Evolutionary conservation across 106 monocot genomes (phyloP).

Genomic region (Gastrodia elata): DNA sequence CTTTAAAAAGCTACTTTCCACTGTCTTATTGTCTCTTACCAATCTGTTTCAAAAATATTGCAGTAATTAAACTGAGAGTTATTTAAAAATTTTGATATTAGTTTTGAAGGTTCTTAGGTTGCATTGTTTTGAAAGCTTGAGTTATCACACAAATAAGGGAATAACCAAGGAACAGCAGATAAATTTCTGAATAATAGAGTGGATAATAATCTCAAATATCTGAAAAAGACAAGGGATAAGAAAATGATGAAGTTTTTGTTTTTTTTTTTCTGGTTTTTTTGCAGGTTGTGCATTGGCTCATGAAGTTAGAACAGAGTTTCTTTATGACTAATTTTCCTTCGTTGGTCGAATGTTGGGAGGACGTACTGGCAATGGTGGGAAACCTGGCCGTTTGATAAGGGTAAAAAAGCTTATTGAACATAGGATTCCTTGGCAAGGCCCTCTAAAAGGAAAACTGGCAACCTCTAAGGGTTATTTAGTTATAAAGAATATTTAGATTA

Average conservation of each 20-base stretch:
- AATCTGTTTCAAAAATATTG: not conserved
- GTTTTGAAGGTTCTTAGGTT: not conserved
- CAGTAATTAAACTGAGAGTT: too few relatives aligned
- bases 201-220: not conserved
- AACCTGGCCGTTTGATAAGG: not conserved
- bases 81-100: too few relatives aligned
- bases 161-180: not conserved
- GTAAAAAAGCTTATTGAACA: not conserved
- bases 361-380: not conserved
- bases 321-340: not conserved
- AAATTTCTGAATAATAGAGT: not conserved
- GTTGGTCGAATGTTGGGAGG: not conserved
- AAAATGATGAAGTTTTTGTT: constrained; percentile 1
- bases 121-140: not conserved
- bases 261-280: too few relatives aligned
- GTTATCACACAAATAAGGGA: not conserved
- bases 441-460: not conserved
- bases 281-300: not conserved
- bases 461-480: not conserved
- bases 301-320: not conserved
- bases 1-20: not conserved
- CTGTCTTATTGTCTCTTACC: not conserved
- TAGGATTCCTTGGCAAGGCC: not conserved
- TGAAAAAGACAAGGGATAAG: not conserved
- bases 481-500: not conserved